Percentiles rank a stretch among this genome's conserved stretches.
These are phyloP conservation scores for Daucus carota DNA, from an alignment of 129 eudicot species.

Conservation along the genomic window DH1_v3.0 NC_030387.2:34362001-34362500, in stretches of 20 bases:
- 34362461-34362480: neutral
- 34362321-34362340: constrained; percentile 2
- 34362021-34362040: too few relatives aligned
- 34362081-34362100: too few relatives aligned
- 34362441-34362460: neutral
- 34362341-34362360: constrained; percentile 1
- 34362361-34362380: neutral
- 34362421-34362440: neutral
- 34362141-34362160: neutral
- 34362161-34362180: neutral
- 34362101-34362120: too few relatives aligned
- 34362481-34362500: constrained; percentile 2
- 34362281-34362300: neutral
- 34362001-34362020: too few relatives aligned
- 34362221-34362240: neutral
- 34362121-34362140: too few relatives aligned
- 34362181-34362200: neutral
- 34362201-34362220: neutral
- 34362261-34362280: neutral
- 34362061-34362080: too few relatives aligned
- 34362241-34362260: neutral
- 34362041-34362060: too few relatives aligned
- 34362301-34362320: neutral
- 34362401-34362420: neutral
- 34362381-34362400: neutral